Evolutionary conservation across 202 grass and related monocot genomes (phyloP).

Genomic region (Dendrocalamus latiflorus): DNA sequence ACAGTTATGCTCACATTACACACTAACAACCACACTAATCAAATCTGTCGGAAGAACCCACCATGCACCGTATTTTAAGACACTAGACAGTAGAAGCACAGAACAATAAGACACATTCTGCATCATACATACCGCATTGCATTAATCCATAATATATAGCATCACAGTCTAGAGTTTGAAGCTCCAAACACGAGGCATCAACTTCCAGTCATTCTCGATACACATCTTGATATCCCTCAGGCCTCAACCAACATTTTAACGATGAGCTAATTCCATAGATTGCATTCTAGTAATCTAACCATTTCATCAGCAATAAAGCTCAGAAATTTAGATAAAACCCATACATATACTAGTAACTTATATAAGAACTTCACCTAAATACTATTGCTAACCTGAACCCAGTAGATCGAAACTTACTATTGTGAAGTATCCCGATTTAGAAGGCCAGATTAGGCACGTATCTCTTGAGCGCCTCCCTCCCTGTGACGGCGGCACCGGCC

Average conservation of each 20-base stretch:
- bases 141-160: background rate
- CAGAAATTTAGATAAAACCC: background rate
- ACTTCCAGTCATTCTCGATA: background rate
- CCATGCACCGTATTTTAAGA: background rate
- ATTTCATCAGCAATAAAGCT: background rate
- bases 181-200: background rate
- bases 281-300: background rate
- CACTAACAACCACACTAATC: no score
- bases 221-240: background rate
- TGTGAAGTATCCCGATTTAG: no score
- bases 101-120: no score
- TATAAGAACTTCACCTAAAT: background rate
- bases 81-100: no score
- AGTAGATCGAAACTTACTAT: conserved; percentile 11
- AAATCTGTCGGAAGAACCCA: background rate
- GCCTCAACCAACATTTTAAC: background rate
- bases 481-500: conserved; percentile 29
- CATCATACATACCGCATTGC: background rate
- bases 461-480: conserved; percentile 27
- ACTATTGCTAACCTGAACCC: conserved; percentile 4
- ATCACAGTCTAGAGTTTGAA: background rate
- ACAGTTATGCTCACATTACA: no score
- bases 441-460: conserved; percentile 31
- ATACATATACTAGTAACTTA: background rate
- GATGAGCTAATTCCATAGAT: background rate